These are phyloP conservation scores for Claviceps sorghi DNA, from an alignment of 2,329 filamentous ascomycete species.

Conservation along the genomic window DNA sequence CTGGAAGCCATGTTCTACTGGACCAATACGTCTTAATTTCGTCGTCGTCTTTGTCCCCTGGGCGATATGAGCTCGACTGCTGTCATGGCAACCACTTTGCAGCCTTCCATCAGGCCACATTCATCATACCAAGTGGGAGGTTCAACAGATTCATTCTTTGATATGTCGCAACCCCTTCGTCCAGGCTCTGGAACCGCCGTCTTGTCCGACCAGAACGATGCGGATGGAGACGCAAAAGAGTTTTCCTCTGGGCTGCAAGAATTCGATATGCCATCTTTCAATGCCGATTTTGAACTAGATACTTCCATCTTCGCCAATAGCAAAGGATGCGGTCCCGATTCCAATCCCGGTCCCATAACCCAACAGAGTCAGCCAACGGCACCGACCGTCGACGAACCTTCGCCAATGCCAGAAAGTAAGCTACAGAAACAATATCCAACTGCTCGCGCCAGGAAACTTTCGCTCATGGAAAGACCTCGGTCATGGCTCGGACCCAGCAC, in stretches of 20 bases:
- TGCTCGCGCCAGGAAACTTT: conserved; percentile 26
- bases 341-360: not conserved
- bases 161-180: not conserved
- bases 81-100: conserved; percentile 4
- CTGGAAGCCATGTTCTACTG: conserved; percentile 1
- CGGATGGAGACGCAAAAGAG: not conserved
- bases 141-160: conserved; percentile 1
- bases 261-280: conserved; percentile 40
- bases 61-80: conserved; percentile 3
- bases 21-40: not conserved
- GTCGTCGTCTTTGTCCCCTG: not conserved
- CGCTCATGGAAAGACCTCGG: conserved; percentile 33
- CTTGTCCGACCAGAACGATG: not conserved
- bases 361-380: conserved; percentile 7
- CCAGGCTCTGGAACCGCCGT: not conserved
- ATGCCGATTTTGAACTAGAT: conserved; percentile 34
- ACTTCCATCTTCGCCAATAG: conserved; percentile 26
- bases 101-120: conserved; percentile 3
- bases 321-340: not conserved
- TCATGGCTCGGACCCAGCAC: conserved; percentile 36
- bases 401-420: conserved; percentile 1
- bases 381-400: not conserved
- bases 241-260: conserved; percentile 17
- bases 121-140: conserved; percentile 2
- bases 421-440: conserved; percentile 7